Conservation (phyloP, 1,139 yeast species). For the Trichomonascaceae sp. region DNA sequence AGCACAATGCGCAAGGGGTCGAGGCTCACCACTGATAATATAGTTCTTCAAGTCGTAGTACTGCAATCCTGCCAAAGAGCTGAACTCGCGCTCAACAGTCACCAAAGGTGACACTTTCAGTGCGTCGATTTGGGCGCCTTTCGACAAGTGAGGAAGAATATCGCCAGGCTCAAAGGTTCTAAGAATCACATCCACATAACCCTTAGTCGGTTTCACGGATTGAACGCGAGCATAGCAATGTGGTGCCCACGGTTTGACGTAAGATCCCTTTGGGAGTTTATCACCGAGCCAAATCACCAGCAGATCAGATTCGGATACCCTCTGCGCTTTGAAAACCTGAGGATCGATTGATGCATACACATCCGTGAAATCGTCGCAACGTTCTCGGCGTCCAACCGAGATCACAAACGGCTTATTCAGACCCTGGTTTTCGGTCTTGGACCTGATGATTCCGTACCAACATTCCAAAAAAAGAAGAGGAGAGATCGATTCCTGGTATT, state of each 20-base stretch:
- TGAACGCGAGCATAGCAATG: slow-evolving; percentile 72
- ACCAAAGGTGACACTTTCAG: slow-evolving; percentile 72
- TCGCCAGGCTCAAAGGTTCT: slow-evolving; percentile 42
- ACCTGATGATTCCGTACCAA: slow-evolving; percentile 80
- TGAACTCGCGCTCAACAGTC: slow-evolving; percentile 85
- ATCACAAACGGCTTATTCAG: slow-evolving; percentile 55
- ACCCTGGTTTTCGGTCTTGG: slow-evolving; percentile 42
- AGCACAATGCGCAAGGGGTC: slow-evolving; percentile 25
- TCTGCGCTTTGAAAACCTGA: slow-evolving; percentile 36
- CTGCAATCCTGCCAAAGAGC: slow-evolving; percentile 68
- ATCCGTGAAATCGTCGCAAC: slow-evolving; percentile 80
- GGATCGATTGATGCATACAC: slow-evolving; percentile 66
- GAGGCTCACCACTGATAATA: slow-evolving; percentile 56
- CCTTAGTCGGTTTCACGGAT: slow-evolving; percentile 41
- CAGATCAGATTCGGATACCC: slow-evolving; percentile 63
- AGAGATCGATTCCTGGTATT: slow-evolving; percentile 55
- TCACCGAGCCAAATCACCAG: slow-evolving; percentile 44
- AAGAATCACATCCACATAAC: slow-evolving; percentile 58
- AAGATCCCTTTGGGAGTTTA: slow-evolving; percentile 8
- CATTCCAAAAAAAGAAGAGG: slow-evolving; percentile 81
- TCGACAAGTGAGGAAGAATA: slow-evolving; percentile 45
- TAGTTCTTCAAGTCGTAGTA: slow-evolving; percentile 61
- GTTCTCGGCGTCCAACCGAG: slow-evolving; percentile 63
- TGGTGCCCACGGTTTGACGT: too few relatives aligned
- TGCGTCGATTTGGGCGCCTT: slow-evolving; percentile 50